Base-by-base conservation (phyloP, 164 flowering plant genomes). In the Pachysandra terminalis region DNA sequence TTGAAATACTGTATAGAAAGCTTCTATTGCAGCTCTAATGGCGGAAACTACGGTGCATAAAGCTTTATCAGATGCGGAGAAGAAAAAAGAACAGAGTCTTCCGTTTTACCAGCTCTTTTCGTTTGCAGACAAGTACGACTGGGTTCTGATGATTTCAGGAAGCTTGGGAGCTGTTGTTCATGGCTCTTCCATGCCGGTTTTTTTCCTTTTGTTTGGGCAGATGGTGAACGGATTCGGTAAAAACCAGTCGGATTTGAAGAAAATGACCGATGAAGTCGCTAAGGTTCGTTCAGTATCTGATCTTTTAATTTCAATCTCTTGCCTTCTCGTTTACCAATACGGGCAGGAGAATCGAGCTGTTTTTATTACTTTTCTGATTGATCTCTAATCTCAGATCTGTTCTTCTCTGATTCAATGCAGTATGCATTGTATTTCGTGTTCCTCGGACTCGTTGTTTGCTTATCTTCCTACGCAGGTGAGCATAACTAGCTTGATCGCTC, bases 391-490 rank as follows among this genome's bases (percentile, higher is more conserved):
- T 67, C 40, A 74, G 78, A 77, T 78, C 75, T 76, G 64, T 67
- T 10, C 17, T 45, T 15, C 1, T 45, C 71, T 52, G 63, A 8
- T 71, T 40, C 25, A 59, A 24, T 84, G 92, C 94, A 95, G 98
- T 95, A 92, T 73, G 88, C 99, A 55, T 80, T 95, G 73, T 92
- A 89, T 70, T 96, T 93, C 63, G 91, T 96, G 61, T 96, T 90
- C 64, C 91, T 96, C 37, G 98, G 98, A 16, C 79, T 96, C 35
- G 76, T 96, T 12, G 98, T 96, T 3, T 92, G 98, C 84, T 58
- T 84, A 22, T 92, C 97, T 2, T 92, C 97, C 5, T 95, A 93
- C 59, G 96, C 97, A 56, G 98, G 98, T 95, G 65, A 64, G 76
- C 17, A 6, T 14, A 21, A 8, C 41, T 24, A 8, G 9, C 56